phyloP scores from a whole-genome alignment of 2,329 filamentous ascomycete genomes.

The Penicillium sclerotigenum region DNA sequence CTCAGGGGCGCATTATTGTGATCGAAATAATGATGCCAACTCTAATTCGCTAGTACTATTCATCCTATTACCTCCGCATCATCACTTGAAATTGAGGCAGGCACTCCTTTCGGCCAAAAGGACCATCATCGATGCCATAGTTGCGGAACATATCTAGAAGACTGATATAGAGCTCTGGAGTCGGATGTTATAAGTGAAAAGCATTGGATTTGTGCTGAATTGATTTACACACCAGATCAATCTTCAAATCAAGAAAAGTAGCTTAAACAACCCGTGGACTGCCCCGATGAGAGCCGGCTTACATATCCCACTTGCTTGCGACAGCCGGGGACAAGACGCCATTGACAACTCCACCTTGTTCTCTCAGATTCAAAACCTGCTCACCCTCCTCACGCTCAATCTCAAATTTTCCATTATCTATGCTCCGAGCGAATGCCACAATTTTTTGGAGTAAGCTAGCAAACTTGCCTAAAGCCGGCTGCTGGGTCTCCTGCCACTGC shows the following conservation, averaged over 20 bases:
- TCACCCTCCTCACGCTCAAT: slow-evolving; percentile 25
- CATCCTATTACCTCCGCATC: neutral
- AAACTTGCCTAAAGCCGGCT: slow-evolving; percentile 15
- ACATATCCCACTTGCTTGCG: neutral
- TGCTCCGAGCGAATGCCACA: slow-evolving; percentile 18
- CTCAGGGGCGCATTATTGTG: neutral
- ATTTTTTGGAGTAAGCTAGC: slow-evolving; percentile 19
- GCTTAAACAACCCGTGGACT: neutral
- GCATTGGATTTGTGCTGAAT: neutral
- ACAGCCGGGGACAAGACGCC: slow-evolving; percentile 3
- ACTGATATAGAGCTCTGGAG: neutral
- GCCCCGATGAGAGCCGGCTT: neutral
- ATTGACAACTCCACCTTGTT: slow-evolving; percentile 4
- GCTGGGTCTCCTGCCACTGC: slow-evolving; percentile 45
- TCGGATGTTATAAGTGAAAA: neutral
- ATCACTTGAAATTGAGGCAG: no score
- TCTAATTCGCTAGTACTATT: neutral
- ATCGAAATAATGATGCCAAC: neutral
- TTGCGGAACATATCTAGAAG: no score
- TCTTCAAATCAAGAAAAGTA: neutral
- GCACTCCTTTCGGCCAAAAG: neutral
- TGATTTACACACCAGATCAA: neutral
- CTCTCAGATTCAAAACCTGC: slow-evolving; percentile 33
- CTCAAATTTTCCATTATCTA: slow-evolving; percentile 22
- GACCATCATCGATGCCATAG: no score